phyloP scores from a whole-genome alignment of 371 early-diverging fungal genomes.

The Mucor plumbeus region DNA sequence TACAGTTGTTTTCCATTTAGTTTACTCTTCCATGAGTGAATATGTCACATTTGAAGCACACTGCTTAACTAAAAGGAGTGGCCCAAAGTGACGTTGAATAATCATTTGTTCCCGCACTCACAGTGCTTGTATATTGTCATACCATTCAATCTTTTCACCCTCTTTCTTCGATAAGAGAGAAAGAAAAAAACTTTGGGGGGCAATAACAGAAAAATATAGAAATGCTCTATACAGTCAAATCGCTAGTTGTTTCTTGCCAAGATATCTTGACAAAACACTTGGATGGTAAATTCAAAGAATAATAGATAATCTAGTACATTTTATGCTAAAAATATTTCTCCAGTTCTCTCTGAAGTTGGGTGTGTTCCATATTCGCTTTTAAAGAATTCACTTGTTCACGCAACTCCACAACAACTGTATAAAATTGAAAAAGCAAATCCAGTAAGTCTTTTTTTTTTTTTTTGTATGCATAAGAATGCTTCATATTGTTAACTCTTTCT shows the following conservation, averaged over 20 bases:
- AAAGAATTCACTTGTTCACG: slow-evolving; percentile 35
- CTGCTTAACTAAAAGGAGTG: too few relatives aligned
- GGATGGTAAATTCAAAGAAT: slow-evolving; percentile 30
- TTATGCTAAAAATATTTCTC: background rate
- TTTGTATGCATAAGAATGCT: background rate
- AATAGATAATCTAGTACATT: background rate
- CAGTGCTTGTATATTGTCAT: too few relatives aligned
- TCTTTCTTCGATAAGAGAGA: too few relatives aligned
- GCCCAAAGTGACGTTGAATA: too few relatives aligned
- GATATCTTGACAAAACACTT: slow-evolving; percentile 40
- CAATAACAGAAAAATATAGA: too few relatives aligned
- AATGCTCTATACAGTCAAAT: slow-evolving; percentile 30
- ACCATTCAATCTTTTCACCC: too few relatives aligned
- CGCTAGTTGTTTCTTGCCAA: slow-evolving; percentile 43
- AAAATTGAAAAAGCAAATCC: slow-evolving; percentile 49
- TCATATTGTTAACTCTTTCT: background rate
- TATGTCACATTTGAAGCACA: too few relatives aligned
- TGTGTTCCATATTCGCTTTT: slow-evolving; percentile 42
- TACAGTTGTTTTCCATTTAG: too few relatives aligned
- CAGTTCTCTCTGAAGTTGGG: slow-evolving; percentile 44
- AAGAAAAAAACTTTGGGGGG: too few relatives aligned
- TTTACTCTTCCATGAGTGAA: too few relatives aligned
- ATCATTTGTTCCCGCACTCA: too few relatives aligned
- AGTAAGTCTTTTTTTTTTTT: slow-evolving; percentile 23
- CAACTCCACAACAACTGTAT: slow-evolving; percentile 47